A percentile compares a stretch with the other conserved stretches of the same genome.
These are phyloP conservation scores for Zygotorulaspora chibaensis DNA, from an alignment of 805 yeast genomes.

Conservation along the genomic window DNA sequence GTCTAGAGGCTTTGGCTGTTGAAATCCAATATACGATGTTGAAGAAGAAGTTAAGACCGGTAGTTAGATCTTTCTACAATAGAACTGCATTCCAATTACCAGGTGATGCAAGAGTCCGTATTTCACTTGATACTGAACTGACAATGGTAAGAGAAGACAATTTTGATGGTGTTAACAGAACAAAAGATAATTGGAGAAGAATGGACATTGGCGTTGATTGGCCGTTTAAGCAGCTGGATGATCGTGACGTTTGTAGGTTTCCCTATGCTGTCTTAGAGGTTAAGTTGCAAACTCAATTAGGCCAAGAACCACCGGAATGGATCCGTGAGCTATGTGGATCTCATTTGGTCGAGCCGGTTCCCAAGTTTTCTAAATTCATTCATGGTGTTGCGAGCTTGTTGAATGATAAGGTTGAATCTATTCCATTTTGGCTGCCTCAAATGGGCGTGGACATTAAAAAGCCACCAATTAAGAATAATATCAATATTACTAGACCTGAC, in stretches of 20 bases:
- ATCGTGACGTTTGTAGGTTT: slow-evolving; percentile 82
- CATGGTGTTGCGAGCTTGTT: slow-evolving; percentile 94
- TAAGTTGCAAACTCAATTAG: slow-evolving; percentile 93
- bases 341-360: slow-evolving; percentile 96
- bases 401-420: slow-evolving; percentile 73
- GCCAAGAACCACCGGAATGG: slow-evolving; percentile 99
- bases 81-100: slow-evolving; percentile 99
- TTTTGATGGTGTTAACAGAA: slow-evolving; percentile 88
- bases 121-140: slow-evolving; percentile 93
- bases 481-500: slow-evolving; percentile 40
- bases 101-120: slow-evolving; percentile 98
- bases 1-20: slow-evolving; percentile 83
- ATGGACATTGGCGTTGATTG: slow-evolving; percentile 97
- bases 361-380: slow-evolving; percentile 94
- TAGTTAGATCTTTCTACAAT: slow-evolving; percentile 91
- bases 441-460: slow-evolving; percentile 94
- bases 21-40: slow-evolving; percentile 90
- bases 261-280: slow-evolving; percentile 98
- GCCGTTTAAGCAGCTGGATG: slow-evolving; percentile 86
- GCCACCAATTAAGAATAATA: slow-evolving; percentile 51
- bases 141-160: slow-evolving; percentile 98
- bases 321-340: slow-evolving; percentile 86
- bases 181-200: slow-evolving; percentile 94
- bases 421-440: slow-evolving; percentile 98
- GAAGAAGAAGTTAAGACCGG: slow-evolving; percentile 84